Evolutionary conservation across 2,329 filamentous ascomycete species (phyloP).

Genomic region (Ophiostoma pallidulum): DNA sequence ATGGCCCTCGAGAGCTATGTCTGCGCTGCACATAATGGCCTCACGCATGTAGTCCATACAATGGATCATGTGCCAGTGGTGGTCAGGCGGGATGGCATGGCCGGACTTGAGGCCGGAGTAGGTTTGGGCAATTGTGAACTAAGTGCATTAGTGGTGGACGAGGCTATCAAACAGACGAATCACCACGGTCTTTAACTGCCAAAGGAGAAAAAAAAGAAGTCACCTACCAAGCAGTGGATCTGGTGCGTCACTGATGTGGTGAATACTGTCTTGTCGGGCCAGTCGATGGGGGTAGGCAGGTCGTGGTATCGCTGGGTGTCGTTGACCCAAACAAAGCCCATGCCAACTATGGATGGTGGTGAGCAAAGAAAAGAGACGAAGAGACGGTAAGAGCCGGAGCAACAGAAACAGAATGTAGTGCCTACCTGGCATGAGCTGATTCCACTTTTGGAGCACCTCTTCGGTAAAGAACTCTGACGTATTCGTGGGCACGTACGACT

Average conservation of each 20-base stretch:
- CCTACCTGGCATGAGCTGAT: conserved; percentile 27
- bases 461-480: conserved; percentile 29
- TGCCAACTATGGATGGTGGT: conserved; percentile 21
- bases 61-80: conserved; percentile 40
- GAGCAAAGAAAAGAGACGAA: not conserved
- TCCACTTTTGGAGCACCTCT: conserved; percentile 27
- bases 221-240: conserved; percentile 25
- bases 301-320: conserved; percentile 28
- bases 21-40: conserved; percentile 36
- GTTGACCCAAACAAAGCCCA: conserved; percentile 29
- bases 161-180: too few relatives aligned
- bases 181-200: too few relatives aligned
- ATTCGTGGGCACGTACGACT: conserved; percentile 27
- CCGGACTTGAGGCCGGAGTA: conserved; percentile 33
- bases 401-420: not conserved
- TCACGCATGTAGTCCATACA: conserved; percentile 40
- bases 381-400: not conserved
- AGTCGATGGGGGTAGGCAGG: conserved; percentile 27
- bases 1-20: conserved; percentile 36
- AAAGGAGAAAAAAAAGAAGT: too few relatives aligned
- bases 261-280: conserved; percentile 27
- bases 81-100: conserved; percentile 31
- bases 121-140: conserved; percentile 33
- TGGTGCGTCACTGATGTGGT: conserved; percentile 30
- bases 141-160: too few relatives aligned